Evolutionary conservation across 2,329 filamentous ascomycete genomes (phyloP), one percentile per base, ranked within the genome.

Genomic region (Emergomyces africanus): DNA sequence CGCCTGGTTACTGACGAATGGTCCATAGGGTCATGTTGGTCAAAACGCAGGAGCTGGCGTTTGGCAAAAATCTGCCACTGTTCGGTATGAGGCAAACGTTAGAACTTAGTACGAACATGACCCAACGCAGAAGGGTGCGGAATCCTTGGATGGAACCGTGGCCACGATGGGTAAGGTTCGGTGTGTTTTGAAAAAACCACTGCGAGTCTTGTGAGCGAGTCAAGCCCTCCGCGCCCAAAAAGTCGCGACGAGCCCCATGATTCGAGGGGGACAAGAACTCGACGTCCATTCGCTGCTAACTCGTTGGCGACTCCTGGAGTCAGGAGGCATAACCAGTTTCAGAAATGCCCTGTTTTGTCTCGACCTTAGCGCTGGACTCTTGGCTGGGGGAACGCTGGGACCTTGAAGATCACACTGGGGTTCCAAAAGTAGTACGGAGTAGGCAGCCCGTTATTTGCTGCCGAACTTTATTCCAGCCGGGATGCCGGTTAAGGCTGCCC

Each of bases 201-300:
- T 20, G 20, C 42, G 41, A 39, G 46, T 42, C 44, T 49, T 42
- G 57, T 58, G 56, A 58, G 57, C 57, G 57, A 58, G 57, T 58
- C 46, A 58, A 58, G 20, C 23, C 14, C 14, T 42, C 23, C 30
- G n/a, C n/a, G 30, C 53, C 23, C 15, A 23, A 33, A 15, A 20
- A 23, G 33, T 15, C 25, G 25, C 30, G 53, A 30, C 53, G 25
- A 18, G 37, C 20, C 23, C 15, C 23, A 28, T 28, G 49, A 20
- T 41, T 2, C 14, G 14, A 42, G 23, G 20, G 37, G 10, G 23
- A 20, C 53, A n/a, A 20, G n/a, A 30, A 30, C 53, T 44, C 37
- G 53, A 55, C 25, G 37, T 14, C 35, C 15, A 55, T 55, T 55
- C 53, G 53, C 53, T 55, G 37, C 33, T 39, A 14, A n/a, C 12